A percentile compares a stretch with the other conserved stretches of the same genome.
Conservation (phyloP, 1,284 basidiomycete genomes). For the Rugosomyces carneus region DNA sequence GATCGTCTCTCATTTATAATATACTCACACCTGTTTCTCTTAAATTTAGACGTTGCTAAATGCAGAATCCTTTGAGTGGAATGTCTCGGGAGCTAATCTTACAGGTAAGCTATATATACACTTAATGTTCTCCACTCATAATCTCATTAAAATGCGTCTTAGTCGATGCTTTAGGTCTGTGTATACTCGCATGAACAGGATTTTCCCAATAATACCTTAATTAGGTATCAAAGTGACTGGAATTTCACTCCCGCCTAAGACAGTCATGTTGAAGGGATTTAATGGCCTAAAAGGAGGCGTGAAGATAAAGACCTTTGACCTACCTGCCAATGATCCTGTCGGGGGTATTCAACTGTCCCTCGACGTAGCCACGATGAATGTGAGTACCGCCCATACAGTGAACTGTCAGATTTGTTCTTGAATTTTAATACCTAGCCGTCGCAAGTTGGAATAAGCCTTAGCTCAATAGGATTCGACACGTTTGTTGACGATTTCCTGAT, state of each 20-base stretch:
- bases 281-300: slow-evolving; percentile 65
- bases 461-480: slow-evolving; percentile 57
- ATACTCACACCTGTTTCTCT: background rate
- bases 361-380: slow-evolving; percentile 57
- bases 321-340: slow-evolving; percentile 66
- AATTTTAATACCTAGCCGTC: slow-evolving; percentile 47
- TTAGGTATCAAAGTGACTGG: slow-evolving; percentile 52
- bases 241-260: slow-evolving; percentile 51
- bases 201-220: slow-evolving; percentile 1
- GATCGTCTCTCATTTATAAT: background rate
- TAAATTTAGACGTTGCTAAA: slow-evolving; percentile 50
- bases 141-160: background rate
- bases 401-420: slow-evolving; percentile 1
- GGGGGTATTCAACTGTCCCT: slow-evolving; percentile 74
- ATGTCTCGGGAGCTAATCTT: slow-evolving; percentile 64
- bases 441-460: slow-evolving; percentile 69
- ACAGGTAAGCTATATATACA: slow-evolving; percentile 34
- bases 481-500: slow-evolving; percentile 50
- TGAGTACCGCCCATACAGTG: slow-evolving; percentile 23
- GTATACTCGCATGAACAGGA: background rate
- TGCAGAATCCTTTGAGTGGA: slow-evolving; percentile 68
- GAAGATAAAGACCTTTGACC: slow-evolving; percentile 62
- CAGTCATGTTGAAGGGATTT: slow-evolving; percentile 67
- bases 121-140: too few relatives aligned
- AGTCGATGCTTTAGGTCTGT: slow-evolving; percentile 51